phyloP scores from a whole-genome alignment of 495 filamentous ascomycete genomes.

The Trichoderma parareesei region DNA sequence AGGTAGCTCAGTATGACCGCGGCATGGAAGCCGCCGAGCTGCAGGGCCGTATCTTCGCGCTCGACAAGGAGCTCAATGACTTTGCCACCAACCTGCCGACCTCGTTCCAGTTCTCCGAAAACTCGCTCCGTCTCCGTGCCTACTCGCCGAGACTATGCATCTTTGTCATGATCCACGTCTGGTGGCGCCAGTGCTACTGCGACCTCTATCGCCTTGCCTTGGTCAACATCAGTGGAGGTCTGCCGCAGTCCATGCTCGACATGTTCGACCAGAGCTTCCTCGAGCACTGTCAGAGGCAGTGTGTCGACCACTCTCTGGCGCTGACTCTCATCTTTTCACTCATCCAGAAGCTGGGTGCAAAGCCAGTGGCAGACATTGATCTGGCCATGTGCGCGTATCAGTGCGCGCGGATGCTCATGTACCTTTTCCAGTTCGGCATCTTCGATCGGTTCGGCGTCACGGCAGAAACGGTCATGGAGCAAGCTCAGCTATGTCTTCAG shows the following conservation, averaged over 20 bases:
- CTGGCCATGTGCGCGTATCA: slow-evolving; percentile 41
- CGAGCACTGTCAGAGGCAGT: slow-evolving; percentile 27
- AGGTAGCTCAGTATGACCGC: slow-evolving; percentile 24
- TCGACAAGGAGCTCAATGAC: slow-evolving; percentile 32
- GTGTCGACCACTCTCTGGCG: slow-evolving; percentile 39
- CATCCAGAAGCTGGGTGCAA: slow-evolving; percentile 30
- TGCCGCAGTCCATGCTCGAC: slow-evolving; percentile 27
- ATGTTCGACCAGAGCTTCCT: slow-evolving; percentile 33
- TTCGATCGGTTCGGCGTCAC: slow-evolving; percentile 18
- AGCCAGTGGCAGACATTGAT: slow-evolving; percentile 39
- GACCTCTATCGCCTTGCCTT: slow-evolving; percentile 41
- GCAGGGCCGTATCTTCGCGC: slow-evolving; percentile 30
- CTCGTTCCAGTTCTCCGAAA: slow-evolving; percentile 40
- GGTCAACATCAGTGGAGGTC: slow-evolving; percentile 34
- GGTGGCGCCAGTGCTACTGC: slow-evolving; percentile 43
- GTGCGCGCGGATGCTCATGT: slow-evolving; percentile 31
- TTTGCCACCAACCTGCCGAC: slow-evolving; percentile 38
- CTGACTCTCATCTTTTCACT: slow-evolving; percentile 41
- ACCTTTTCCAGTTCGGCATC: slow-evolving; percentile 18
- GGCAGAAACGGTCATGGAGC: slow-evolving; percentile 22
- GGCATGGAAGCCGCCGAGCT: slow-evolving; percentile 30
- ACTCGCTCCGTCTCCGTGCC: slow-evolving; percentile 38
- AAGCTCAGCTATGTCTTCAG: slow-evolving; percentile 23
- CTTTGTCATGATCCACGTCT: slow-evolving; percentile 44
- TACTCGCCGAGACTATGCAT: slow-evolving; percentile 40